phyloP scores from a whole-genome alignment of 768 basidiomycete species.

The Suillus paluster region DNA sequence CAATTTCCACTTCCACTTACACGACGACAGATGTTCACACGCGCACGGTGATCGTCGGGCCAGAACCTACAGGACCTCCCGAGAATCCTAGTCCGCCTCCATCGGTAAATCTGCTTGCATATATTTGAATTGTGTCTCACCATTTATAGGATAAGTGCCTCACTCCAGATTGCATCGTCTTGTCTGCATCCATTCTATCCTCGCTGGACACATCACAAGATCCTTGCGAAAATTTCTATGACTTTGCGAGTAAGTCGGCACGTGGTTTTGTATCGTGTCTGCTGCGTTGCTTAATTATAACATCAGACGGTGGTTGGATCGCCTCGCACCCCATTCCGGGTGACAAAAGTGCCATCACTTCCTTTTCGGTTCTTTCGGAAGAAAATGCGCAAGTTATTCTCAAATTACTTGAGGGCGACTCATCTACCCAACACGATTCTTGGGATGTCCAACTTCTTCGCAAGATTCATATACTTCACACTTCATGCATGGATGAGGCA shows the following conservation, averaged over 20 bases:
- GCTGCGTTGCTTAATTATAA: slow-evolving; percentile 13
- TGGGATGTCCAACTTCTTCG: slow-evolving; percentile 59
- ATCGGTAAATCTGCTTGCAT: slow-evolving; percentile 43
- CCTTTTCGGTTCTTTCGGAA: slow-evolving; percentile 72
- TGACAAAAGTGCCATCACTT: slow-evolving; percentile 74
- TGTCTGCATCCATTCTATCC: slow-evolving; percentile 82
- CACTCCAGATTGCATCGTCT: slow-evolving; percentile 76
- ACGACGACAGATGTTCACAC: slow-evolving; percentile 41
- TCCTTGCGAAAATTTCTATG: slow-evolving; percentile 96
- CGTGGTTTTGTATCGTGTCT: neutral
- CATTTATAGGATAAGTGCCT: slow-evolving; percentile 65
- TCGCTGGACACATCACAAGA: slow-evolving; percentile 82
- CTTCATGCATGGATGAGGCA: slow-evolving; percentile 82
- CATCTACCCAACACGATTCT: slow-evolving; percentile 40
- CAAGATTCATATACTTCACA: slow-evolving; percentile 76
- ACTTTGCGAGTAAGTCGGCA: slow-evolving; percentile 78
- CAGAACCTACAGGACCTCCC: slow-evolving; percentile 45
- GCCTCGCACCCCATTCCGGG: slow-evolving; percentile 83
- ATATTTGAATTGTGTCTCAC: slow-evolving; percentile 10
- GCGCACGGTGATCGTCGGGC: slow-evolving; percentile 45
- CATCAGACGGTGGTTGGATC: slow-evolving; percentile 86
- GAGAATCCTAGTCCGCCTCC: slow-evolving; percentile 64
- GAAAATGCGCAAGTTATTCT: slow-evolving; percentile 81
- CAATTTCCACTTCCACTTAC: slow-evolving; percentile 36
- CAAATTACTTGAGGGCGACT: slow-evolving; percentile 61